Evolutionary conservation across 257 asterid species (phyloP).

Genomic region (Eustoma russellianum): DNA sequence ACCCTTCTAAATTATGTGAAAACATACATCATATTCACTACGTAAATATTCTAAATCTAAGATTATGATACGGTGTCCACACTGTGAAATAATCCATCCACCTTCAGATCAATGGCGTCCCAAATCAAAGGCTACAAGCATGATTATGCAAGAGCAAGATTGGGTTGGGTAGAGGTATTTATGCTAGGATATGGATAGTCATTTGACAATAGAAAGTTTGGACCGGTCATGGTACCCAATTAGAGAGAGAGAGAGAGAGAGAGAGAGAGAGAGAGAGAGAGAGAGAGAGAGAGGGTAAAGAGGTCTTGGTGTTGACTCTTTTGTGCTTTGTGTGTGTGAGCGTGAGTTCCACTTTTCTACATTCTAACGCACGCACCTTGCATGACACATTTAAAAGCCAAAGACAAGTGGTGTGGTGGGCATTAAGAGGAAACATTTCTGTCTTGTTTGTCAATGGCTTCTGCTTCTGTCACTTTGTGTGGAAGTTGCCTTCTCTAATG

Average conservation of each 20-base stretch:
- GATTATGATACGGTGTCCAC: no score
- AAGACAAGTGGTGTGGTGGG: constrained; percentile 1
- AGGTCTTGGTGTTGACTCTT: constrained; percentile 3
- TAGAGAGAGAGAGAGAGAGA: background rate
- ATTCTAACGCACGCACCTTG: background rate
- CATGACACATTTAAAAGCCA: background rate
- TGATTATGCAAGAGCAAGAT: background rate
- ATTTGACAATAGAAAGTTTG: background rate
- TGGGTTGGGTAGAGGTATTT: constrained; percentile 1
- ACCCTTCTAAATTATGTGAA: no score
- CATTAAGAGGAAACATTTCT: background rate
- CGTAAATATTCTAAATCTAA: no score
- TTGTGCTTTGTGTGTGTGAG: background rate
- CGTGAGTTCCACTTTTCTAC: constrained; percentile 2
- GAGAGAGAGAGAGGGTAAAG: background rate
- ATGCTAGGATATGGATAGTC: constrained; percentile 2
- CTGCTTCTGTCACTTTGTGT: background rate
- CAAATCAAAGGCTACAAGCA: background rate
- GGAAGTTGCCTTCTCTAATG: constrained; percentile 1
- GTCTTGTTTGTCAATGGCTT: background rate
- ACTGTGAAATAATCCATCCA: no score
- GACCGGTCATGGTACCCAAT: background rate
- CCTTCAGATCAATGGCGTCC: no score
- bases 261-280: no score
- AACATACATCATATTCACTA: no score